phyloP scores from a whole-genome alignment of 2,329 filamentous ascomycete species.

The Neofusicoccum parvum region DNA sequence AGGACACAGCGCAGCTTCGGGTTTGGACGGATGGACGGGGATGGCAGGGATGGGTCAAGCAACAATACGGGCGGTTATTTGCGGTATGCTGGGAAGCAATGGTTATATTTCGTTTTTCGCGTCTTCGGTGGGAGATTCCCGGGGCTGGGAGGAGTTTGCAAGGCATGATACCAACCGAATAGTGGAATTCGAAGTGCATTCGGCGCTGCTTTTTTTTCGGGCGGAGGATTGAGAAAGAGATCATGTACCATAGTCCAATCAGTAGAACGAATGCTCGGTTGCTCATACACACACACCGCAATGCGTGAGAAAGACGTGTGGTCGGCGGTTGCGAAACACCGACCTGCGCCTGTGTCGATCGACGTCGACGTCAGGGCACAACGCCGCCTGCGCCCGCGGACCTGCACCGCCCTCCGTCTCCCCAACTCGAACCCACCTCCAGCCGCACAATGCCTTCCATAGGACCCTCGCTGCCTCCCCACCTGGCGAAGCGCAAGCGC shows the following conservation, averaged over 20 bases:
- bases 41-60: background rate
- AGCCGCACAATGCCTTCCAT: slow-evolving; percentile 64
- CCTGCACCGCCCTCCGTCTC: background rate
- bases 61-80: background rate
- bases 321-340: slow-evolving; percentile 4
- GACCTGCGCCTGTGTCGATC: background rate
- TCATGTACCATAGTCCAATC: slow-evolving; percentile 8
- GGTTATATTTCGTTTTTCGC: slow-evolving; percentile 1
- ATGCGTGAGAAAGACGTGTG: background rate
- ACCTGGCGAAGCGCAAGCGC: slow-evolving; percentile 59
- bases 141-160: slow-evolving; percentile 14
- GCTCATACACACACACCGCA: background rate
- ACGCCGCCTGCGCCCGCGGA: background rate
- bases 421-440: slow-evolving; percentile 22
- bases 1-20: no score
- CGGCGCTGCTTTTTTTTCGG: background rate
- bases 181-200: slow-evolving; percentile 15
- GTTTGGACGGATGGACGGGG: no score
- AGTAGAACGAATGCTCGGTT: slow-evolving; percentile 10
- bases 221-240: background rate
- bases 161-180: slow-evolving; percentile 22
- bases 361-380: slow-evolving; percentile 18
- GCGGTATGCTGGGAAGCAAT: background rate
- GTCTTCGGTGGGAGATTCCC: background rate
- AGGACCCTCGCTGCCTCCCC: slow-evolving; percentile 70